Evolutionary conservation across 2,329 filamentous ascomycete genomes (phyloP).

Genomic region (Venturia aucupariae): DNA sequence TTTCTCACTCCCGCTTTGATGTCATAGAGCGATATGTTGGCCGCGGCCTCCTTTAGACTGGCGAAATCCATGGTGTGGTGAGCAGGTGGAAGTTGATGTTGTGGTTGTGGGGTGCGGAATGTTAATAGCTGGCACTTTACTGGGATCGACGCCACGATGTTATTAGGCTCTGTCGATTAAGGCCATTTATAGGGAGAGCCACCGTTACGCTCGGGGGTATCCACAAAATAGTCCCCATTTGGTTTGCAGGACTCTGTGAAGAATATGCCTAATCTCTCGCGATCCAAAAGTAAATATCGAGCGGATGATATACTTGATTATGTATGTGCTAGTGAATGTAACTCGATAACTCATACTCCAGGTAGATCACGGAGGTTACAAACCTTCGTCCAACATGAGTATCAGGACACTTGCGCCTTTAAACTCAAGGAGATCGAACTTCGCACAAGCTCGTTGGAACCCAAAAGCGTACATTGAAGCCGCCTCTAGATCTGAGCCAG

Average conservation of each 20-base stretch:
- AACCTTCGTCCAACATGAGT: too few species aligned
- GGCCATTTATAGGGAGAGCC: not conserved
- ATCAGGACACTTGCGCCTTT: too few species aligned
- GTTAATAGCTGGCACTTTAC: not conserved
- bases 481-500: not conserved
- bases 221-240: not conserved
- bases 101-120: conserved; percentile 4
- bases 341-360: too few species aligned
- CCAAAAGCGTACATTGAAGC: not conserved
- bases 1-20: conserved; percentile 91
- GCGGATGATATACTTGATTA: too few species aligned
- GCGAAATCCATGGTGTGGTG: conserved; percentile 64
- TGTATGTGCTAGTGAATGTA: too few species aligned
- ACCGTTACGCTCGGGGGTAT: not conserved
- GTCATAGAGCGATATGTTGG: conserved; percentile 89
- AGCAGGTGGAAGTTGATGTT: not conserved
- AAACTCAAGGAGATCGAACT: too few species aligned
- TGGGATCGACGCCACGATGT: conserved; percentile 2
- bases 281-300: too few species aligned
- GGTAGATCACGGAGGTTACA: too few species aligned
- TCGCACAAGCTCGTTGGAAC: too few species aligned
- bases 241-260: not conserved
- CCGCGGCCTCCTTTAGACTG: conserved; percentile 75
- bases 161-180: not conserved
- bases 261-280: not conserved